These are phyloP conservation scores for Trypanosoma boissoni DNA, from an alignment of 208 protist genomes.

Conservation along the genomic window DNA sequence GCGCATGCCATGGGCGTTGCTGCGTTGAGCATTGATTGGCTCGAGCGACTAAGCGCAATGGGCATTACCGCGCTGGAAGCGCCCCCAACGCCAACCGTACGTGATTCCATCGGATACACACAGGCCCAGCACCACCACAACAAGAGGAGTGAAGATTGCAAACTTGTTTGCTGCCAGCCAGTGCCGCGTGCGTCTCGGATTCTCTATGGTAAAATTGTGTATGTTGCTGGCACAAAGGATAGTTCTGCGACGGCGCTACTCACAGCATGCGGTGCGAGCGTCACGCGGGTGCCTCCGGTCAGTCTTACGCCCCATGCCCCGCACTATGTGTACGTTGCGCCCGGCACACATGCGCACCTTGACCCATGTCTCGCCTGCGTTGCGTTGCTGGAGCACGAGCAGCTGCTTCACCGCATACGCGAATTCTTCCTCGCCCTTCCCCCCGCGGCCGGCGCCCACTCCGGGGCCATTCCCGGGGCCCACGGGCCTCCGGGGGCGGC, in stretches of 20 bases:
- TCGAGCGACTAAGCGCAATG: slow-evolving; percentile 13
- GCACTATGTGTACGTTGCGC: slow-evolving; percentile 37
- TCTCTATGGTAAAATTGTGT: slow-evolving; percentile 17
- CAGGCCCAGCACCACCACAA: no score
- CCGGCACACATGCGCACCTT: slow-evolving; percentile 18
- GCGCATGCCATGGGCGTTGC: slow-evolving; percentile 55
- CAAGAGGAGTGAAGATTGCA: no score
- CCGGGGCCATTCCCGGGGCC: no score
- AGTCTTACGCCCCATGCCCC: not conserved
- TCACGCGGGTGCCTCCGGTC: not conserved
- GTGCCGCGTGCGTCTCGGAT: slow-evolving; percentile 12
- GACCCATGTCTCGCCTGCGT: slow-evolving; percentile 22
- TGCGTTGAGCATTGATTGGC: slow-evolving; percentile 37
- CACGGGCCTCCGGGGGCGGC: no score
- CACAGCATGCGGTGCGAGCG: slow-evolving; percentile 10
- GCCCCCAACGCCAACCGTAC: no score
- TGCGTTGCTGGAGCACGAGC: slow-evolving; percentile 33
- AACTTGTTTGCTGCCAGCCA: no score
- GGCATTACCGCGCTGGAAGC: no score
- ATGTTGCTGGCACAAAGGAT: slow-evolving; percentile 13
- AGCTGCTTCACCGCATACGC: slow-evolving; percentile 24
- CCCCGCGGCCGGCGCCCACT: no score
- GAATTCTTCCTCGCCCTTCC: slow-evolving; percentile 16
- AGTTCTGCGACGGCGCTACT: slow-evolving; percentile 13
- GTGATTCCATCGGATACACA: no score